Conservation (phyloP, 2,329 filamentous ascomycete genomes). For the Colletotrichum tanaceti region DNA sequence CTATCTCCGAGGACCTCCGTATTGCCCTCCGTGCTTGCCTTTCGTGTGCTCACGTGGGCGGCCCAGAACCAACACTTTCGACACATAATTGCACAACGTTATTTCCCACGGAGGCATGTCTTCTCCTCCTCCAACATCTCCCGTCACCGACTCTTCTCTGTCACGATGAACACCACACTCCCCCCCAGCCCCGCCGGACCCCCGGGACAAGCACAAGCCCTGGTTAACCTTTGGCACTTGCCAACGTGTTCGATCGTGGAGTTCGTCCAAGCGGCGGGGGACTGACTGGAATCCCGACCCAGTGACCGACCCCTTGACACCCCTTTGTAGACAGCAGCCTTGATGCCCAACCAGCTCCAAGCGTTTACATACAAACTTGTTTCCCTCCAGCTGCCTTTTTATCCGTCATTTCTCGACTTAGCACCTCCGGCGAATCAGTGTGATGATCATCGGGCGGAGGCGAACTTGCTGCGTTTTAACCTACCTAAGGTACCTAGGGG, state of each 20-base stretch:
- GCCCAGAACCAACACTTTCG: no score
- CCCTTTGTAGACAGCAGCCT: not conserved
- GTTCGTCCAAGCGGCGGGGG: slow-evolving; percentile 9
- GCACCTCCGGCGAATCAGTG: not conserved
- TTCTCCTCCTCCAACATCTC: not conserved
- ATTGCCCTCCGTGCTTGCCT: no score
- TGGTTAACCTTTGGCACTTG: not conserved
- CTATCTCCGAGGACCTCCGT: no score
- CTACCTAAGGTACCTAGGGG: no score
- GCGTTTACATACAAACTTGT: not conserved
- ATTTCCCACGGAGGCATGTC: no score
- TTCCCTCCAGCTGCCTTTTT: not conserved
- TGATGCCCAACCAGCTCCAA: slow-evolving; percentile 34
- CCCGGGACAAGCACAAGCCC: slow-evolving; percentile 21
- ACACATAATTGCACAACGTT: no score
- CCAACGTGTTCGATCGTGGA: slow-evolving; percentile 25
- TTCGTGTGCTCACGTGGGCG: no score
- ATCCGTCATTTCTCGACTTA: not conserved
- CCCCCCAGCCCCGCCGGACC: slow-evolving; percentile 10
- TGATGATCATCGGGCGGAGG: not conserved
- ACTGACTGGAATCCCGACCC: not conserved
- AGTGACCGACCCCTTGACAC: slow-evolving; percentile 1
- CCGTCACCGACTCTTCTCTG: slow-evolving; percentile 18
- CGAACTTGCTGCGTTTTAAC: not conserved
- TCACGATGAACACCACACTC: not conserved